Evolutionary conservation across 2,329 filamentous ascomycete species (phyloP).

Genomic region (Verticillium isaacii): DNA sequence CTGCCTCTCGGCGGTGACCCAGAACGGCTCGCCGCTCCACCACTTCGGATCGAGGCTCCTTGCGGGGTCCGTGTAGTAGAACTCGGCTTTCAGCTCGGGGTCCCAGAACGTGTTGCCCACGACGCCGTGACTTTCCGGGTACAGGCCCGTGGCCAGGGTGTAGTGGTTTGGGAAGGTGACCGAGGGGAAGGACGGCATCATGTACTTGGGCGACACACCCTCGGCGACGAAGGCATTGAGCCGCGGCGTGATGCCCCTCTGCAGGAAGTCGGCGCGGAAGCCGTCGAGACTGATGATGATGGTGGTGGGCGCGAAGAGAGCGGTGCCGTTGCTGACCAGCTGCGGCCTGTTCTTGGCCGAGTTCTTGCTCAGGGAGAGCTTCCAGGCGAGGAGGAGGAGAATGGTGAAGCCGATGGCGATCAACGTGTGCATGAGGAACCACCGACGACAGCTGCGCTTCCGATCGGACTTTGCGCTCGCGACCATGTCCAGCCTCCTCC

Average conservation of each 20-base stretch:
- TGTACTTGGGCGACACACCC: constrained; percentile 86
- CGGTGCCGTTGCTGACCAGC: constrained; percentile 73
- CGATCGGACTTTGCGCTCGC: constrained; percentile 43
- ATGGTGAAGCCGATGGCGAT: constrained; percentile 51
- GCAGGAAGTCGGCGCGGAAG: constrained; percentile 90
- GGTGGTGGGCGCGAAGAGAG: constrained; percentile 84
- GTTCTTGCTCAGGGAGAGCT: constrained; percentile 42
- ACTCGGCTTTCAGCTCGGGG: constrained; percentile 68
- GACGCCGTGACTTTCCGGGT: constrained; percentile 88
- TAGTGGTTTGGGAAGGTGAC: constrained; percentile 98
- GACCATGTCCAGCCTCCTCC: constrained; percentile 44
- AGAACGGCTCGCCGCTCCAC: constrained; percentile 93
- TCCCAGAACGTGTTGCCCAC: constrained; percentile 97
- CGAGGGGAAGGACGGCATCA: constrained; percentile 91
- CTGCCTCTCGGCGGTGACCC: constrained; percentile 85
- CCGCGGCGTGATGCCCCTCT: constrained; percentile 76
- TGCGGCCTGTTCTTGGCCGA: constrained; percentile 24
- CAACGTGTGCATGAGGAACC: constrained; percentile 47
- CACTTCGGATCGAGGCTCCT: constrained; percentile 80
- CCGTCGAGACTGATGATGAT: constrained; percentile 92
- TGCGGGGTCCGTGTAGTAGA: constrained; percentile 77
- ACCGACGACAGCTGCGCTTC: constrained; percentile 48
- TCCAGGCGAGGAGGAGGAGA: constrained; percentile 53
- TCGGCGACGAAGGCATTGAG: constrained; percentile 73
- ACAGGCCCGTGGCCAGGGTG: constrained; percentile 84